phyloP scores from a whole-genome alignment of 2,329 filamentous ascomycete genomes.

The Fusarium humuli region DNA sequence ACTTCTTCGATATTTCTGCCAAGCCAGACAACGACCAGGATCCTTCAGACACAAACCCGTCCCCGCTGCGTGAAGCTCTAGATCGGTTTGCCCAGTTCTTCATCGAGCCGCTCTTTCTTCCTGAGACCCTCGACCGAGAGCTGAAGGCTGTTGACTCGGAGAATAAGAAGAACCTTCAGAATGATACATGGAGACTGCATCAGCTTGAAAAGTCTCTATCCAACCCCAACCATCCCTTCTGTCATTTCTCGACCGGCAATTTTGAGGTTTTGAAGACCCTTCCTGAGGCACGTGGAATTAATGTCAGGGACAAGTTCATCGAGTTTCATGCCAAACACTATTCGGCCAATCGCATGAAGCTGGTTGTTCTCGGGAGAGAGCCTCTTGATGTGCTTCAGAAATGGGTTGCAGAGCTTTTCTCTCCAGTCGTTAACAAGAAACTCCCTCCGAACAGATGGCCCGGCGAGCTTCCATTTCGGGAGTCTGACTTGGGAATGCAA shows the following conservation, averaged over 20 bases:
- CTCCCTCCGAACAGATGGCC: conserved; percentile 71
- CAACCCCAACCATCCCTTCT: conserved; percentile 87
- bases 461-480: conserved; percentile 61
- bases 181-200: conserved; percentile 86
- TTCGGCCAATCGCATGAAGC: conserved; percentile 93
- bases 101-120: conserved; percentile 85
- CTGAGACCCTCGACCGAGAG: conserved; percentile 87
- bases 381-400: conserved; percentile 82
- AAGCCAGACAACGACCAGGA: conserved; percentile 73
- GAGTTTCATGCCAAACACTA: conserved; percentile 91
- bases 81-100: conserved; percentile 97
- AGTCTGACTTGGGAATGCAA: conserved; percentile 70
- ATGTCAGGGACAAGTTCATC: conserved; percentile 91
- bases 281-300: conserved; percentile 81
- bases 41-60: conserved; percentile 66
- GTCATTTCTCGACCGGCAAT: conserved; percentile 92
- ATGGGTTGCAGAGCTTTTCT: conserved; percentile 88
- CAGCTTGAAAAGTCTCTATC: conserved; percentile 91
- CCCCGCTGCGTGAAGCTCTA: conserved; percentile 79
- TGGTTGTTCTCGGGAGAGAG: conserved; percentile 87
- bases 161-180: conserved; percentile 97
- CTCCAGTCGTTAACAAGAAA: conserved; percentile 83
- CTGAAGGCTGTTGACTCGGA: conserved; percentile 91
- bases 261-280: conserved; percentile 85
- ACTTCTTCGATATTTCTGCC: conserved; percentile 94